Evolutionary conservation across 192 early-diverging fungal genomes (phyloP).

Genomic region (Bifiguratus adelaidae): DNA sequence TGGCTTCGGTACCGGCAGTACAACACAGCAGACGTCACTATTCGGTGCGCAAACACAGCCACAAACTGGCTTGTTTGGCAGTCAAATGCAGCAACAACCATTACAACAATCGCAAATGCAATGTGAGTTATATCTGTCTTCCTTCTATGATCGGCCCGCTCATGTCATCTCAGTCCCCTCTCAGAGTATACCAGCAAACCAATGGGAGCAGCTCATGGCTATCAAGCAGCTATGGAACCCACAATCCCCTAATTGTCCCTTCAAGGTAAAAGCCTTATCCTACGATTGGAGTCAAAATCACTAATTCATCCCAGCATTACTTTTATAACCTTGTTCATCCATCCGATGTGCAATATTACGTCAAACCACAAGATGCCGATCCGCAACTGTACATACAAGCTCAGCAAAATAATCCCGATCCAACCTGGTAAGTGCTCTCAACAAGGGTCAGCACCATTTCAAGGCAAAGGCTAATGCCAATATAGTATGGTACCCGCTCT

Average conservation of each 20-base stretch:
- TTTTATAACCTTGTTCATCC: slow-evolving; percentile 94
- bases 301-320: slow-evolving; percentile 52
- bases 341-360: slow-evolving; percentile 69
- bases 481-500: slow-evolving; percentile 82
- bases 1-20: slow-evolving; percentile 3
- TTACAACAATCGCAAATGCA: slow-evolving; percentile 28
- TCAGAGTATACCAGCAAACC: slow-evolving; percentile 17
- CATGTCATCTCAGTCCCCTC: slow-evolving; percentile 6
- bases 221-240: slow-evolving; percentile 75
- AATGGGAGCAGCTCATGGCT: slow-evolving; percentile 51
- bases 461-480: neutral
- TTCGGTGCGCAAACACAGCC: neutral
- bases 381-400: slow-evolving; percentile 73
- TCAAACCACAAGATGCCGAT: slow-evolving; percentile 59
- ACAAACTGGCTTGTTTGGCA: slow-evolving; percentile 5
- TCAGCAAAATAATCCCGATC: slow-evolving; percentile 78
- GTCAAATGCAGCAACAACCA: slow-evolving; percentile 19
- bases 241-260: slow-evolving; percentile 61
- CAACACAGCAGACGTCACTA: neutral
- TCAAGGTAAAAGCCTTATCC: slow-evolving; percentile 39
- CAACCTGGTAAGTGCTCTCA: slow-evolving; percentile 44
- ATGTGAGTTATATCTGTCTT: neutral
- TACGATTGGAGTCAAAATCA: neutral
- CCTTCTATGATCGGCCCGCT: neutral
- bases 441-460: neutral